Evolutionary conservation across 2,329 filamentous ascomycete genomes (phyloP).

Genomic region (Annulohypoxylon truncatum): DNA sequence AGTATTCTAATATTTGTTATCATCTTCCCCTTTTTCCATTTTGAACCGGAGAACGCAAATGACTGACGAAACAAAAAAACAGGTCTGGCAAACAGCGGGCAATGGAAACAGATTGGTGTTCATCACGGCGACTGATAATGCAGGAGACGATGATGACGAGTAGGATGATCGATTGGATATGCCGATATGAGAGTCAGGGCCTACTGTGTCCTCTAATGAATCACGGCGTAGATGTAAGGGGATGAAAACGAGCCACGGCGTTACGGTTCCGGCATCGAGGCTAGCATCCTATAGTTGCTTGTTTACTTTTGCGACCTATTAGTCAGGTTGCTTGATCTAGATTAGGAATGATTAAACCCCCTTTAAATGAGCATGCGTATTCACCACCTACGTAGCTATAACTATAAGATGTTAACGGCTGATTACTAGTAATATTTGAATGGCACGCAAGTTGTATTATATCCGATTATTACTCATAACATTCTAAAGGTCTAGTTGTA

Average conservation of each 20-base stretch:
- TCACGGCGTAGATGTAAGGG: slow-evolving; percentile 8
- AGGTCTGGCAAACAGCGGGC: slow-evolving; percentile 84
- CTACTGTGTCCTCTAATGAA: neutral
- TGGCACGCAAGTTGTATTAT: neutral
- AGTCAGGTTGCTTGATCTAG: slow-evolving; percentile 5
- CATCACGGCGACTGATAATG: slow-evolving; percentile 59
- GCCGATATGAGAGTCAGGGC: neutral
- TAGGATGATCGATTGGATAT: slow-evolving; percentile 9
- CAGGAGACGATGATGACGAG: slow-evolving; percentile 41
- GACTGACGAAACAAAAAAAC: slow-evolving; percentile 54
- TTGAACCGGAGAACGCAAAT: neutral
- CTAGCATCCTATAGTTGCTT: neutral
- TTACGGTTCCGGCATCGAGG: slow-evolving; percentile 27
- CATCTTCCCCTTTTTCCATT: neutral
- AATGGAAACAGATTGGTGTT: slow-evolving; percentile 78
- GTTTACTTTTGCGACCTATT: neutral
- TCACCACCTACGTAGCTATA: neutral
- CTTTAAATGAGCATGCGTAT: slow-evolving; percentile 1
- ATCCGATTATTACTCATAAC: too few species aligned
- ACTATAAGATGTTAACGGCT: neutral
- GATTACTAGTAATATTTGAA: neutral
- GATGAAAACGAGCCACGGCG: slow-evolving; percentile 28
- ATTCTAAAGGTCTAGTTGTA: too few species aligned
- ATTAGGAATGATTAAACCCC: slow-evolving; percentile 6
- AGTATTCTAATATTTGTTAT: slow-evolving; percentile 59